Evolutionary conservation across 2,329 filamentous ascomycete species (phyloP), one percentile per base, ranked within the genome.

Genomic region (Fusarium verticillioides): DNA sequence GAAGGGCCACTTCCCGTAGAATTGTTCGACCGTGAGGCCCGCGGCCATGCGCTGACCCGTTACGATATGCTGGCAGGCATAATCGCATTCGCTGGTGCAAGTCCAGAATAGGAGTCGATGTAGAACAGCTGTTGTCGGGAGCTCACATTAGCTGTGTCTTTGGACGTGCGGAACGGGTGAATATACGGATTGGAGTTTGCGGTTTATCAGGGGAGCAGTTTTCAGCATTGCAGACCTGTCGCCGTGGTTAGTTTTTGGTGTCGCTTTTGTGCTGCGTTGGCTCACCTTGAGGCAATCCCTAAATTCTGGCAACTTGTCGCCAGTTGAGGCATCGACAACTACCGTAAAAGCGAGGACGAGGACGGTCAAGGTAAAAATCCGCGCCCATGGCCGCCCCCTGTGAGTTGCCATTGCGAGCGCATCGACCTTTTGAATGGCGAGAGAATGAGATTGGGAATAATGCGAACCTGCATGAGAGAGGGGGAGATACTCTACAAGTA

Each of bases 1-100:
- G 84, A 99, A 99, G 43, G 96, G 96, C 96, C 96, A 99, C 88
- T 99, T 99, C 37, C 96, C 96, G 85, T 99, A 95, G 86, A 95
- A 99, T 84, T 99, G 96, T 63, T 96, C 92, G 56, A 98, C 83
- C 16, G 91, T 88, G 36, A 90, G 89, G 68, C 90, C 88, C 71
- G 88, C 85, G 32, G 89, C 85, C 74, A 95, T 84, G 72, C 96
- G 94, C 66, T 85, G 84, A 76, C 89, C 84, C 63, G 96, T 98
- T 68, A 97, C 88, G 81, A 97, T 92, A 87, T 97, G 96, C 82
- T 99, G 96, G 87, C 96, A 99, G 69, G 94, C 92, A 86, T 99
- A 97, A 86, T 99, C 95, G 90, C 96, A 99, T 88, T 99, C 96
- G 80, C 93, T 88, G 70, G 93, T 90, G 85, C 96, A 99, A 81